Evolutionary conservation across 2,329 filamentous ascomycete genomes (phyloP), one percentile per base, ranked within the genome.

Genomic region (Lachnellula occidentalis): DNA sequence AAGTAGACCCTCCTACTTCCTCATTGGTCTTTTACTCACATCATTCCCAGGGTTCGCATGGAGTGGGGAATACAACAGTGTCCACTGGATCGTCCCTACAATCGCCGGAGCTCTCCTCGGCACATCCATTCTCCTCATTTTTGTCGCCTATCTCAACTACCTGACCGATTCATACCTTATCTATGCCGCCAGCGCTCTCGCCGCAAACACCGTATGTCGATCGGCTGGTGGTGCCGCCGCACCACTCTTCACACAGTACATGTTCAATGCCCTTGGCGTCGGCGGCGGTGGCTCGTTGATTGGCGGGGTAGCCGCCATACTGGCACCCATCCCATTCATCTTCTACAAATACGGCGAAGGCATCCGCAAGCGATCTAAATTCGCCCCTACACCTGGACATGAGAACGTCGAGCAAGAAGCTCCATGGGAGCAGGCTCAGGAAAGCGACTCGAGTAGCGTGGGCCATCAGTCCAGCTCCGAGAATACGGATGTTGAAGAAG

Each of bases 221-320:
- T 82, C 77, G 8, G 73, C 77, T 5, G 85, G 86, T 57, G 87
- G 84, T 11, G 85, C 84, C 5, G 70, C 82, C 0, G 76, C 87
- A 1, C 84, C 85, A 0, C 71, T 87, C 1, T 83, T 82, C 11
- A 84, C 83, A 0, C 70, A 76, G 0, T 71, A 74, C 12, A 71
- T 72, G 69, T 72, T 70, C 54, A 64, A 70, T 5, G 70, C 70
- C 41, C 67, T 79, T 2, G 75, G 64, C 65, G 81, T 67, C 65
- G 83, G 68, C 59, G 87, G 66, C 78, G 78, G 61, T 1, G 78
- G 77, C 12, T 75, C 71, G 21, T 56, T 77, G 2, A 66, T 76
- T 27, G 74, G 63, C 0, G 81, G 83, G 52, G 70, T 83, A 15
- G 75, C 75, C 0, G 61, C 85, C 2, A 31, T 64, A 6, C 56